Evolutionary conservation across 352 stramenopile species (phyloP), one percentile per base, ranked within the genome.

Genomic region (Pythium plurisporium): DNA sequence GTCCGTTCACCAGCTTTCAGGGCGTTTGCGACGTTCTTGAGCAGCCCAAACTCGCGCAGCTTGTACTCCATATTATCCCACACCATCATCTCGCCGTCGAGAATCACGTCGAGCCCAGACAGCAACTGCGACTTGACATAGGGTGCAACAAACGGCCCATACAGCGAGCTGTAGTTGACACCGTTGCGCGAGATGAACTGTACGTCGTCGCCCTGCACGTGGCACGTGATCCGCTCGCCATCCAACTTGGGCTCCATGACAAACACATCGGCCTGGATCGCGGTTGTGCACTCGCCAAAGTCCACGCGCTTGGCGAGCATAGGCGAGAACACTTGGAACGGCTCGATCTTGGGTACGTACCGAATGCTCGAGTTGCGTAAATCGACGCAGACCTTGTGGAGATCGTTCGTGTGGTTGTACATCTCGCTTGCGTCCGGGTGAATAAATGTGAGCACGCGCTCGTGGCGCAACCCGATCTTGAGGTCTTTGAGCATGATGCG

Each of bases 31-130:
- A 89, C 85, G 60, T 78, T 87, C 55, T 91, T 94, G 27, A 94
- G 60, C 30, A 91, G 62, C 1, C 85, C 82, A 66, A 94, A 94
- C 63, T 91, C 81, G 38, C 76, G 74, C 38, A 90, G 57, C 0
- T 65, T 69, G 64, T 88, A 91, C 56, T 90, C 81, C 14, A 79
- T 22, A 56, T 90, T 93, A 60, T 93, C 86, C 83, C 86, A 93
- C 5, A 94, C 82, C 76, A 95, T 90, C 83, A 95, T 93, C 42
- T 95, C 86, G 38, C 86, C 86, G 38, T 95, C 86, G 10, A 95
- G 66, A 29, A 95, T 92, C 37, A 73, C 85, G 59, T 92, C 73
- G 14, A 90, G 64, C 12, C 72, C 76, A 29, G 57, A 40, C 14
- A 76, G 58, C 19, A 95, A 30, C 51, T 95, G 83, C 0, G 70